Evolutionary conservation across 805 yeast species (phyloP), one percentile per base, ranked within the genome.

Genomic region (Candida easanensis): DNA sequence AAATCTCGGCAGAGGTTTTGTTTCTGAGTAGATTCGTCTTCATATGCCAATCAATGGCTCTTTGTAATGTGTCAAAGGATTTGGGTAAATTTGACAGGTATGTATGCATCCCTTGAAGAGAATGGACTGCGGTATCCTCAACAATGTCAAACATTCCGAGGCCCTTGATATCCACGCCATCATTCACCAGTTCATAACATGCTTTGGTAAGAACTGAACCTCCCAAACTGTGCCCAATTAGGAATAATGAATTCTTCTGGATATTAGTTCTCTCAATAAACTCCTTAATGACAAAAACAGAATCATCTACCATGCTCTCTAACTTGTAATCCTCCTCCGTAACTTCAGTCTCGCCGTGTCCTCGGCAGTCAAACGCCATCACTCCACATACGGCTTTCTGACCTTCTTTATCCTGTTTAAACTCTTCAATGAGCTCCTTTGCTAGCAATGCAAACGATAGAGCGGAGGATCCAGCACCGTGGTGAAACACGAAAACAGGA

Each of bases 381-480:
- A 84, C 58, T 0, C 91, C 96, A 5, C 85, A 80, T 16, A 55
- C 65, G 2, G 68, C 60, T 3, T 66, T 61, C 8, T 52, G 45
- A 36, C 34, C 54, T 33, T 38, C 60, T 48, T 31, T 38, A 26
- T 38, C 59, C 42, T 33, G 39, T 2, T 37, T 33, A 5, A 39
- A 36, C 44, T 63, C 56, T 18, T 55, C 56, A 7, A 52, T 54
- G 16, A 78, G 50, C 9, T 58, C 56, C 36, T 55, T 61, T 1
- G 76, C 63, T 19, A 88, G 54, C 20, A 68, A 59, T 1, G 87
- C 85, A 66, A 86, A 93, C 1, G 97, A 74, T 65, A 87, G 66
- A 0, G 84, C 88, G 2, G 87, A 77, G 0, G 97, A 89, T 0
- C 98, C 99, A 1, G 97, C 97, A 2, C 99, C 99, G 62, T 93